Percentiles rank a stretch among this genome's conserved stretches.
Conservation (phyloP, 2,329 filamentous ascomycete species). For the Alternaria sp. region DNA sequence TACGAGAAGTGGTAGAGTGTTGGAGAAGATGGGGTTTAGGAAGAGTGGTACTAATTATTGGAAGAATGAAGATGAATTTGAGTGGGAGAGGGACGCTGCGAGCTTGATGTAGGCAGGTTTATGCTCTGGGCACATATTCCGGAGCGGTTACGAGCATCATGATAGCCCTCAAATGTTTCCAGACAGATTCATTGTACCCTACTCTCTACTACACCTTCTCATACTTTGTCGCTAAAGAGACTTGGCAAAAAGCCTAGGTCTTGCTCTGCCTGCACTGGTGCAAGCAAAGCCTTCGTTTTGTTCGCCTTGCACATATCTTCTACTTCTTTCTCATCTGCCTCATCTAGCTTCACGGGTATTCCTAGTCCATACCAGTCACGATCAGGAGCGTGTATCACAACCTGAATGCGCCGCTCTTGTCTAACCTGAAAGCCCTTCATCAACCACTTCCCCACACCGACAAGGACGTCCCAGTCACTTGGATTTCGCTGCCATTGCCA, state of each 20-base stretch:
- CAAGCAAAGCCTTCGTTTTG: too few relatives aligned
- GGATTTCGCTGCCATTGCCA: too few relatives aligned
- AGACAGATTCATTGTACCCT: not conserved
- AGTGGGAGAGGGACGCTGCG: constrained; percentile 15
- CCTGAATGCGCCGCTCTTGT: not conserved
- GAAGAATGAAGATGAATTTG: constrained; percentile 20
- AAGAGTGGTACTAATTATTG: constrained; percentile 19
- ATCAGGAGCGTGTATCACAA: not conserved
- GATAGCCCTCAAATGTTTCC: not conserved
- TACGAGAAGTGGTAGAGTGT: constrained; percentile 26
- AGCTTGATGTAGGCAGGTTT: not conserved
- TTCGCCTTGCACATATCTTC: too few relatives aligned
- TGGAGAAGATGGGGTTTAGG: constrained; percentile 35
- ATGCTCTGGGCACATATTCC: not conserved
- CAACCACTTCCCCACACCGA: not conserved
- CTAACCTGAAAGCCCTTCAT: not conserved
- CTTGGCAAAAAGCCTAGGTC: too few relatives aligned
- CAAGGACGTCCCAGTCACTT: too few relatives aligned
- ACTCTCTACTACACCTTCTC: too few relatives aligned
- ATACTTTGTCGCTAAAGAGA: too few relatives aligned
- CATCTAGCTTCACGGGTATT: too few relatives aligned
- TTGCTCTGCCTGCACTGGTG: too few relatives aligned
- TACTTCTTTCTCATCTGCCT: too few relatives aligned
- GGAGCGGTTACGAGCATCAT: not conserved
- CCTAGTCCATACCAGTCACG: too few relatives aligned